A percentile compares a stretch with the other conserved stretches of the same genome.
These are phyloP conservation scores for Bruguiera sexangula DNA, from an alignment of 345 rosid species.

Conservation along the genomic window DNA sequence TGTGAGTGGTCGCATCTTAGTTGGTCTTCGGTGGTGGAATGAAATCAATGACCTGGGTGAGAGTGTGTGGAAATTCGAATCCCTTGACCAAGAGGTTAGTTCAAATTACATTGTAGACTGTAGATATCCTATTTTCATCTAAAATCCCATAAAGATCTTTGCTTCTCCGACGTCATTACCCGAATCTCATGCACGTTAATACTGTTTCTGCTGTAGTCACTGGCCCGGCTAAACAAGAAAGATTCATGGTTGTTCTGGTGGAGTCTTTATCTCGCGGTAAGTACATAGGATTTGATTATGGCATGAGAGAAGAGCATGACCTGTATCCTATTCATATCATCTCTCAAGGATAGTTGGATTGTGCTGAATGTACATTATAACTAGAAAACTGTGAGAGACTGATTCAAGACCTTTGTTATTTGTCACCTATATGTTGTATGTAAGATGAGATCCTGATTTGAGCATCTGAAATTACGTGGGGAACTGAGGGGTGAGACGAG, in stretches of 20 bases:
- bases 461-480: neutral
- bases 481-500: neutral
- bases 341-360: neutral
- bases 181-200: conserved; percentile 14
- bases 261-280: conserved; percentile 70
- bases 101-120: neutral
- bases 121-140: neutral
- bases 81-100: conserved; percentile 96
- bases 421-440: neutral
- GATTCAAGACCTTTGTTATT: too few relatives aligned
- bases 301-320: neutral
- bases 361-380: too few relatives aligned
- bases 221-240: conserved; percentile 74
- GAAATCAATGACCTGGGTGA: conserved; percentile 96
- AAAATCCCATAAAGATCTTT: conserved; percentile 5
- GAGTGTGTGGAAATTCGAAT: conserved; percentile 97
- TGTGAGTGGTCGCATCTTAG: conserved; percentile 97
- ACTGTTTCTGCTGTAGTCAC: conserved; percentile 42
- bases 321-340: neutral
- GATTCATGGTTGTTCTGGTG: conserved; percentile 89
- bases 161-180: neutral
- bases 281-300: conserved; percentile 14
- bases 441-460: neutral
- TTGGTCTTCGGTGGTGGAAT: conserved; percentile 99
- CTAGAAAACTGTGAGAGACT: too few relatives aligned